A percentile compares a stretch with the other conserved stretches of the same genome.
phyloP scores from a whole-genome alignment of 2,329 filamentous ascomycete species.

The Colletotrichum spinosum region DNA sequence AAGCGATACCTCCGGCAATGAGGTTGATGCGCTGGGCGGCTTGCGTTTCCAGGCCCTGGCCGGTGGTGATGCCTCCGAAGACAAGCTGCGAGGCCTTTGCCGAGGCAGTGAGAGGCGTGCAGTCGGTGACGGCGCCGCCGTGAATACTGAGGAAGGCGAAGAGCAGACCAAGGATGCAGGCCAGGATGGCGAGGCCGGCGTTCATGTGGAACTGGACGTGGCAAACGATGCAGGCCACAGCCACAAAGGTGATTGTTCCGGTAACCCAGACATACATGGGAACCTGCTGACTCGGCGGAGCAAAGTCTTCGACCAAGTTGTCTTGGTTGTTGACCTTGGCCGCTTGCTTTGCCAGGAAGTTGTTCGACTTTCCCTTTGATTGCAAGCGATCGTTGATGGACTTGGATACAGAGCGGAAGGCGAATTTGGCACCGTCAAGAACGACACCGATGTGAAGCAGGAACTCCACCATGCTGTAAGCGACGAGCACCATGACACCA shows the following conservation, averaged over 20 bases:
- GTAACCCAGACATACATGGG: constrained; percentile 64
- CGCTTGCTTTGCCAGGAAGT: constrained; percentile 50
- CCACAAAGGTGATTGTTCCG: constrained; percentile 59
- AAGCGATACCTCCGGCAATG: constrained; percentile 69
- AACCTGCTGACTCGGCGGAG: constrained; percentile 58
- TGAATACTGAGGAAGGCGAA: constrained; percentile 67
- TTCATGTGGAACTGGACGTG: constrained; percentile 67
- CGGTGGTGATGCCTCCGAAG: constrained; percentile 72
- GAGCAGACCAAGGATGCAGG: constrained; percentile 66
- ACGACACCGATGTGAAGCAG: constrained; percentile 53
- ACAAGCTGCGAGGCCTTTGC: constrained; percentile 77
- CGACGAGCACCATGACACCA: constrained; percentile 55
- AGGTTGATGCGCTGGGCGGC: constrained; percentile 73
- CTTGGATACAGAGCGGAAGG: constrained; percentile 44
- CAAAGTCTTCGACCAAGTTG: constrained; percentile 52
- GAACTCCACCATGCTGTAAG: constrained; percentile 55
- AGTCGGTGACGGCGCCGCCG: constrained; percentile 66
- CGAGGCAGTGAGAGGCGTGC: constrained; percentile 73
- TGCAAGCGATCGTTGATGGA: constrained; percentile 48
- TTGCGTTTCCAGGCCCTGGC: constrained; percentile 59
- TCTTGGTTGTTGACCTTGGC: constrained; percentile 47
- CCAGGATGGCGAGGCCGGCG: constrained; percentile 65
- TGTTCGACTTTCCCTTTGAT: constrained; percentile 45
- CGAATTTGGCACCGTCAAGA: constrained; percentile 49
- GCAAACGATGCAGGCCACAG: constrained; percentile 62